A percentile compares a stretch with the other conserved stretches of the same genome.
Evolutionary conservation across 1,139 yeast species (phyloP).

Genomic region (Diutina neorugosa): DNA sequence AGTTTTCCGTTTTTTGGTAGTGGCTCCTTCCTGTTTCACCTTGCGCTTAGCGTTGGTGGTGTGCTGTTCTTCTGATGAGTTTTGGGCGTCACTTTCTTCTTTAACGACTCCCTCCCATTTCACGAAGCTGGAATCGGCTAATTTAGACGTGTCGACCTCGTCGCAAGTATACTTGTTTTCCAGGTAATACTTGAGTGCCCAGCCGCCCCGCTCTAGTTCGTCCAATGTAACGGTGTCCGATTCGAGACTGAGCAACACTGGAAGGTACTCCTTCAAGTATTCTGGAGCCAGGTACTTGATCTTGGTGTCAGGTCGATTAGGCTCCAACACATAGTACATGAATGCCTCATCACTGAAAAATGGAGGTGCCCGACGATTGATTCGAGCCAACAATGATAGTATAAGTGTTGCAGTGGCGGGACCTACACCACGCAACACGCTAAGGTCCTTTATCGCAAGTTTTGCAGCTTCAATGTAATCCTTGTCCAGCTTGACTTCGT

Average conservation of each 20-base stretch:
- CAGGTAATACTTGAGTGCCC: background rate
- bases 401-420: constrained; percentile 40
- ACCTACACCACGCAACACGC: constrained; percentile 34
- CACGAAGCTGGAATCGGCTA: background rate
- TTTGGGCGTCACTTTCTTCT: background rate
- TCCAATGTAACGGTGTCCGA: background rate
- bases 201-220: background rate
- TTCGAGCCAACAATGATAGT: constrained; percentile 18
- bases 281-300: constrained; percentile 33
- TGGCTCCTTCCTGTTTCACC: background rate
- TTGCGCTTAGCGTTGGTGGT: background rate
- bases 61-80: background rate
- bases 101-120: background rate
- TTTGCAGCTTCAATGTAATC: constrained; percentile 13
- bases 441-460: constrained; percentile 16
- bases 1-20: background rate
- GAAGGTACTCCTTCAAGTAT: constrained; percentile 18
- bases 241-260: background rate
- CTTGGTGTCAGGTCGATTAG: constrained; percentile 17
- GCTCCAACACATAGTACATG: constrained; percentile 21
- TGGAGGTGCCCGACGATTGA: constrained; percentile 24
- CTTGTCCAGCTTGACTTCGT: constrained; percentile 2
- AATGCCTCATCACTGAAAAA: constrained; percentile 40
- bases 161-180: background rate
- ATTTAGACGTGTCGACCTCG: background rate